Evolutionary conservation across 768 basidiomycete species (phyloP), one percentile per base, ranked within the genome.

Genomic region (Tulasnella sp.): DNA sequence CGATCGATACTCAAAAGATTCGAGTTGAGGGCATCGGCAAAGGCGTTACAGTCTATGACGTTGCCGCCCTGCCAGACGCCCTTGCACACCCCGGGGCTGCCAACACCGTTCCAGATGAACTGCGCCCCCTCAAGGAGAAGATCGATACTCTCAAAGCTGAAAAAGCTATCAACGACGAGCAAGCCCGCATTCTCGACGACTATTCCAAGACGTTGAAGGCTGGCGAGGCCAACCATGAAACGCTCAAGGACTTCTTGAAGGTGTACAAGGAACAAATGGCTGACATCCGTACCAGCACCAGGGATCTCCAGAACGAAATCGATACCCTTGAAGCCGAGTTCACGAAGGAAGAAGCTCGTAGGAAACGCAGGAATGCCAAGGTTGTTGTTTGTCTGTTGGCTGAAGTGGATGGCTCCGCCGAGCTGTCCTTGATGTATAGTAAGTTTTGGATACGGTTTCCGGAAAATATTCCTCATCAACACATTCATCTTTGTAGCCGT

Each of bases 211-310:
- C 48, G 2, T 8, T 81, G 49, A 61, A 49, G 17, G 74, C 70
- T n/a, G 74, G 76, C 57, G 58, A 57, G 21, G 59, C 54, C 12
- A 49, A 63, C 9, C 36, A 34, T 11, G 25, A 21, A 11, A 42
- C 57, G 41, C 52, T 79, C 62, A 65, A 63, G 4, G 53, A 52
- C 2, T 78, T 80, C 63, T 64, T 80, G 49, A 68, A 69, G 15
- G 67, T 62, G 0, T 58, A 58, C 25, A n/a, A 37, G 29, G 49
- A 50, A n/a, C 39, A 25, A 31, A 58, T 36, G 37, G 32, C 19
- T 14, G 17, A 51, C 4, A 50, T 58, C 4, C 21, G 53, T 9
- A 40, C 35, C 1, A 19, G 42, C 9, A 23, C 42, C 15, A 23
- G 27, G 6, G 36, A 54, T 8, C 21, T 40, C 21, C 1, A 36